phyloP scores from a whole-genome alignment of 1,284 basidiomycete genomes.

The Acaromyces ingoldii region DNA sequence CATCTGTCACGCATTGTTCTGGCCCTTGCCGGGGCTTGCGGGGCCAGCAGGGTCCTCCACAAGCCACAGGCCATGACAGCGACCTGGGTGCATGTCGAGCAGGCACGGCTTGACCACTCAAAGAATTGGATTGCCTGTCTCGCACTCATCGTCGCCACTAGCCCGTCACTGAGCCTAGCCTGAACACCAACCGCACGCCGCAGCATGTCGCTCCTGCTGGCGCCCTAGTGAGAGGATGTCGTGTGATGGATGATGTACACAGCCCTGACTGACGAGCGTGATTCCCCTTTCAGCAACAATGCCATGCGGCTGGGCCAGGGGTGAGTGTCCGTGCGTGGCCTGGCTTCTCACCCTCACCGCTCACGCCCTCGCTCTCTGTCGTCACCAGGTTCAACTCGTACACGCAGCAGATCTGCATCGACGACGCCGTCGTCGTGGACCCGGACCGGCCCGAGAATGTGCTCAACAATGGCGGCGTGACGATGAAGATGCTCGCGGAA shows the following conservation, averaged over 20 bases:
- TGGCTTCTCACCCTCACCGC: background rate
- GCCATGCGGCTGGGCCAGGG: background rate
- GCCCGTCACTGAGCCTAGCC: too few species aligned
- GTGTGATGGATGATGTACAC: too few species aligned
- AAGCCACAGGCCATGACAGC: too few species aligned
- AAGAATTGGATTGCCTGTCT: too few species aligned
- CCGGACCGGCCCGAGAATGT: conserved; percentile 4
- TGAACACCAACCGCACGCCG: too few species aligned
- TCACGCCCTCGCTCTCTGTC: background rate
- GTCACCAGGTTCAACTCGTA: conserved; percentile 6
- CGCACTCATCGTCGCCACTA: too few species aligned
- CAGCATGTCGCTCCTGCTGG: background rate
- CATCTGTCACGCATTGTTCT: too few species aligned
- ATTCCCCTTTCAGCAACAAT: background rate
- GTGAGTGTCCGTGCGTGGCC: background rate
- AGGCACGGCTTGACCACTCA: too few species aligned
- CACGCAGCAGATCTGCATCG: conserved; percentile 9
- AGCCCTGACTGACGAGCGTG: too few species aligned
- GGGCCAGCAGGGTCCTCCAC: too few species aligned
- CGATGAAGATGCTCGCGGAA: conserved; percentile 7
- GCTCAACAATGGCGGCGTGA: conserved; percentile 4
- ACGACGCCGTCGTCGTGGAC: conserved; percentile 6
- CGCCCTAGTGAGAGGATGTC: background rate
- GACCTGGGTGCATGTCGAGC: too few species aligned
- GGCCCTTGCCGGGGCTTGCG: too few species aligned